Conservation (phyloP, 2,329 filamentous ascomycete genomes). For the Pseudocercospora crystallina region DNA sequence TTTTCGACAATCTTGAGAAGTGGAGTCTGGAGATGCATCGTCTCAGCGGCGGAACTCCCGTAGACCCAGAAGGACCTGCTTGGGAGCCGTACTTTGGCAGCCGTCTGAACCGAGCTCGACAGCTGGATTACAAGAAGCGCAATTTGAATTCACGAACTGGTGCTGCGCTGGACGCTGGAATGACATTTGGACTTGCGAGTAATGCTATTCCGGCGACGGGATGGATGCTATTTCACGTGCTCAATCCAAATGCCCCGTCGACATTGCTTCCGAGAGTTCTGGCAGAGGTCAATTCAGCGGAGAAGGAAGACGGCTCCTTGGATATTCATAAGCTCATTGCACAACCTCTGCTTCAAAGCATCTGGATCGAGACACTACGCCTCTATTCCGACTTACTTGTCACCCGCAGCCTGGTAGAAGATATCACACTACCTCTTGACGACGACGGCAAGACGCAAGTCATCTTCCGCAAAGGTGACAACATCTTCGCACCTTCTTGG, state of each 20-base stretch:
- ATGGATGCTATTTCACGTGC: slow-evolving; percentile 37
- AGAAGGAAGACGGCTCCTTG: slow-evolving; percentile 26
- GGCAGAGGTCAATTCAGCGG: slow-evolving; percentile 27
- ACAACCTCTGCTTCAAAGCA: slow-evolving; percentile 35
- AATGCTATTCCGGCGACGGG: slow-evolving; percentile 35
- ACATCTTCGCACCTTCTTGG: slow-evolving; percentile 33
- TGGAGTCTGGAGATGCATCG: slow-evolving; percentile 30
- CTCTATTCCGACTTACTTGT: slow-evolving; percentile 35
- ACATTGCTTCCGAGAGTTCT: slow-evolving; percentile 29
- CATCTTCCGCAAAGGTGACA: slow-evolving; percentile 26
- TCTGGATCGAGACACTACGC: slow-evolving; percentile 37
- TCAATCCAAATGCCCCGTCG: slow-evolving; percentile 27
- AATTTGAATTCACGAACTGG: slow-evolving; percentile 22
- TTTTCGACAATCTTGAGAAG: slow-evolving; percentile 27
- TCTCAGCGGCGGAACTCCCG: slow-evolving; percentile 23
- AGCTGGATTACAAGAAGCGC: slow-evolving; percentile 28
- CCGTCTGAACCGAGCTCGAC: slow-evolving; percentile 31
- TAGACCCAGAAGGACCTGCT: slow-evolving; percentile 28
- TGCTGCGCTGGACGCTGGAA: slow-evolving; percentile 31
- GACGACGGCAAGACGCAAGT: slow-evolving; percentile 27
- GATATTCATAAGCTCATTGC: slow-evolving; percentile 29
- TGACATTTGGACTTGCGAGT: slow-evolving; percentile 33
- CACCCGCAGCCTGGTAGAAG: slow-evolving; percentile 30
- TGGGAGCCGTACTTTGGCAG: slow-evolving; percentile 33
- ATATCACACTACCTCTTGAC: slow-evolving; percentile 30